Evolutionary conservation across 345 rosid species (phyloP).

Genomic region (Aethionema arabicum): DNA sequence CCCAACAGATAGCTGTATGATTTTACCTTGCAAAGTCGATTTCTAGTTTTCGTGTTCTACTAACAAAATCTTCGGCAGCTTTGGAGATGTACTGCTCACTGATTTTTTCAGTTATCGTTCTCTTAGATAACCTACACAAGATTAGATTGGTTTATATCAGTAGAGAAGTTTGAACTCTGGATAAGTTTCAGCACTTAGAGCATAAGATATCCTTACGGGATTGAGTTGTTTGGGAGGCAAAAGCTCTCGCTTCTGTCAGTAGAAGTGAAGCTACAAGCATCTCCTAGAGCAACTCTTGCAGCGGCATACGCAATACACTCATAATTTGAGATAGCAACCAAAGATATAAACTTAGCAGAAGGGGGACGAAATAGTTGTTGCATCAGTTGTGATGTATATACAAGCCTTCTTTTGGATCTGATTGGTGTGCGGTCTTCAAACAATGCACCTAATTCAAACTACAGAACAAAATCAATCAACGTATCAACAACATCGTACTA

Average conservation of each 20-base stretch:
- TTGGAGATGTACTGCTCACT: conserved; percentile 53
- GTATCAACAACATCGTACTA: conserved; percentile 18
- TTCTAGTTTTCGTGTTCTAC: conserved; percentile 61
- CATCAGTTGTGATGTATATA: conserved; percentile 74
- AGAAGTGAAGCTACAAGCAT: conserved; percentile 57
- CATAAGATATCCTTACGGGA: conserved; percentile 48
- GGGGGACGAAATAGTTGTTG: conserved; percentile 67
- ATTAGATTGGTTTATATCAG: neutral
- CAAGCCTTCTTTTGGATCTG: conserved; percentile 74
- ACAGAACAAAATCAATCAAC: conserved; percentile 28
- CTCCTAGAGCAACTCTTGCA: conserved; percentile 64
- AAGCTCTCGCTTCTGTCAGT: conserved; percentile 35
- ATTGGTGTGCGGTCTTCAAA: conserved; percentile 48
- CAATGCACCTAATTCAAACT: conserved; percentile 67
- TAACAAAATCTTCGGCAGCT: conserved; percentile 60
- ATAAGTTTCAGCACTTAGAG: neutral
- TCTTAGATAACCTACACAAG: conserved; percentile 47
- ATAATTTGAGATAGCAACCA: conserved; percentile 47
- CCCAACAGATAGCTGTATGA: neutral
- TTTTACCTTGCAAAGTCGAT: conserved; percentile 58
- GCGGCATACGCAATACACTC: conserved; percentile 53
- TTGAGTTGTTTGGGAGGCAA: conserved; percentile 37
- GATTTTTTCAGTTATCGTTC: conserved; percentile 41
- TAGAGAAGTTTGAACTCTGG: neutral
- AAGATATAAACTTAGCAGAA: conserved; percentile 45